Conservation (phyloP, 306 rosid species). For the Alnus glutinosa region DNA sequence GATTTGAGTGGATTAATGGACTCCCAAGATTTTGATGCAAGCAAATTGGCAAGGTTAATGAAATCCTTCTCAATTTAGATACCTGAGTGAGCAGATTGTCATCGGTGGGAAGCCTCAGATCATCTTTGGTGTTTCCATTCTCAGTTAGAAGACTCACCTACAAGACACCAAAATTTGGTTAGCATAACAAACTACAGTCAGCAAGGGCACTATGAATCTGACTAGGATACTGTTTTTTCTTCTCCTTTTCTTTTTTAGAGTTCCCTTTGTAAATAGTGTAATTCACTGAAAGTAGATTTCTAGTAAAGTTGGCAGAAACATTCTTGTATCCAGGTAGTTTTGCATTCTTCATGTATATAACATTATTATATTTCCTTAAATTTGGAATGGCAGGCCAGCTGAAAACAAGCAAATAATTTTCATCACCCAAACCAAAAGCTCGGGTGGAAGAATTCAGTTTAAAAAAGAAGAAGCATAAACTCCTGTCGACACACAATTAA, state of each 20-base stretch:
- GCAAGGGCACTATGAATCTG: background rate
- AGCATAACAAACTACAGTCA: constrained; percentile 4
- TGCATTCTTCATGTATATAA: background rate
- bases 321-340: background rate
- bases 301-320: background rate
- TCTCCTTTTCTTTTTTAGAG: background rate
- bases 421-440: background rate
- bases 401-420: background rate
- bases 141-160: constrained; percentile 76
- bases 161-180: constrained; percentile 20
- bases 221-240: background rate
- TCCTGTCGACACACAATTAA: background rate
- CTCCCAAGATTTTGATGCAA: background rate
- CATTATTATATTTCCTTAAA: background rate
- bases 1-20: background rate
- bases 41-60: background rate
- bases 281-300: too few relatives aligned
- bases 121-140: constrained; percentile 78
- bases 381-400: background rate
- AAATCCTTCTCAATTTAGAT: constrained; percentile 4
- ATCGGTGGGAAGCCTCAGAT: constrained; percentile 75
- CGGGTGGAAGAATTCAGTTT: background rate
- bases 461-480: background rate
- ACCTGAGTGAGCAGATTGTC: constrained; percentile 64
- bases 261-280: background rate